These are phyloP conservation scores for Tolypocladium sp. DNA, from an alignment of 2,329 filamentous ascomycete genomes.

Conservation along the genomic window DNA sequence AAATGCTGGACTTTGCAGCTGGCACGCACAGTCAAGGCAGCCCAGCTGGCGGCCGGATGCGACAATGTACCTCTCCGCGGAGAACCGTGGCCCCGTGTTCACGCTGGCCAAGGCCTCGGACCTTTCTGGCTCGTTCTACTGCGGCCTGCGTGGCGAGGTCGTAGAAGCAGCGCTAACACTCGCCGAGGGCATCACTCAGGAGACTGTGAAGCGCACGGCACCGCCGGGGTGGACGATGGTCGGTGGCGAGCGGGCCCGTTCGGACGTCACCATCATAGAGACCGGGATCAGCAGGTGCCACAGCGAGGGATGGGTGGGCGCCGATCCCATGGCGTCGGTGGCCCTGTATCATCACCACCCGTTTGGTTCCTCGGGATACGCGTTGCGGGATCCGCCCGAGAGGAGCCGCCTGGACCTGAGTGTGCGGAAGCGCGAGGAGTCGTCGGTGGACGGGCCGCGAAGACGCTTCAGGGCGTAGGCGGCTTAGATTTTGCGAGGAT, in stretches of 20 bases:
- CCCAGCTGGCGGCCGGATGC: constrained; percentile 40
- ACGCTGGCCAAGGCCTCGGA: constrained; percentile 38
- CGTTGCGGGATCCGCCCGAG: background rate
- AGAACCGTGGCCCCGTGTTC: constrained; percentile 27
- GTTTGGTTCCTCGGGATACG: background rate
- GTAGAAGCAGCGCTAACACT: constrained; percentile 30
- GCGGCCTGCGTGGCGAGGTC: constrained; percentile 37
- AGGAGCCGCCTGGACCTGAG: constrained; percentile 4
- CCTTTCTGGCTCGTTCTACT: constrained; percentile 37
- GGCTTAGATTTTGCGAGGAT: background rate
- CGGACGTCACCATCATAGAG: constrained; percentile 16
- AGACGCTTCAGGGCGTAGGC: background rate
- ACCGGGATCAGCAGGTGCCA: constrained; percentile 19
- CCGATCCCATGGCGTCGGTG: background rate
- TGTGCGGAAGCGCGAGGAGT: constrained; percentile 5
- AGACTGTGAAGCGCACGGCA: constrained; percentile 5
- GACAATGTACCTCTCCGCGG: constrained; percentile 32
- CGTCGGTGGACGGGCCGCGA: background rate
- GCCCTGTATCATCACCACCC: background rate
- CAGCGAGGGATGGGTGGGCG: constrained; percentile 2
- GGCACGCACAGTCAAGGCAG: constrained; percentile 34
- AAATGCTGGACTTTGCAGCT: constrained; percentile 28
- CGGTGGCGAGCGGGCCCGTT: background rate
- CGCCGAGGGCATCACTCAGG: constrained; percentile 9
- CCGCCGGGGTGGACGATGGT: constrained; percentile 16